A percentile compares a stretch with the other conserved stretches of the same genome.
phyloP scores from a whole-genome alignment of 2,329 filamentous ascomycete genomes.

The Epichloe baconii region DNA sequence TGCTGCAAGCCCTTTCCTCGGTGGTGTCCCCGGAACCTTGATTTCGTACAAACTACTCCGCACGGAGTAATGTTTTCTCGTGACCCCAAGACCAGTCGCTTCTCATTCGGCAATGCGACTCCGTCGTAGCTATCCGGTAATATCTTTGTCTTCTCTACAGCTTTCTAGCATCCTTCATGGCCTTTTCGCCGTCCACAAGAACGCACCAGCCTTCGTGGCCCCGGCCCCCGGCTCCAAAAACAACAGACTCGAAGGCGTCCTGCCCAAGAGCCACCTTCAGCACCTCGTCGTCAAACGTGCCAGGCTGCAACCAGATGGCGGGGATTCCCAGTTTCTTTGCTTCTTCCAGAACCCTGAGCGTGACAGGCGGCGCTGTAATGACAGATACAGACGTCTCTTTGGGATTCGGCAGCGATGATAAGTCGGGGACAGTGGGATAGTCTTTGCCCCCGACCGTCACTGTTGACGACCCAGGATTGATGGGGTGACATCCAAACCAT shows the following conservation, averaged over 20 bases:
- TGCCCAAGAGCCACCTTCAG: conserved; percentile 52
- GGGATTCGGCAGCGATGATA: conserved; percentile 53
- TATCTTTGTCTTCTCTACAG: conserved; percentile 17
- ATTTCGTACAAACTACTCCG: too few relatives aligned
- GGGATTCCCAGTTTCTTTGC: conserved; percentile 61
- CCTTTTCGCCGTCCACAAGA: conserved; percentile 66
- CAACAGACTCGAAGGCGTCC: conserved; percentile 53
- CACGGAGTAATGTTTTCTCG: too few relatives aligned
- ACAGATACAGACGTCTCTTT: conserved; percentile 64
- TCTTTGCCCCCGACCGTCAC: conserved; percentile 48
- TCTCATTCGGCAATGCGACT: too few relatives aligned
- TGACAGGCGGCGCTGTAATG: conserved; percentile 74
- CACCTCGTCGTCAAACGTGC: conserved; percentile 68
- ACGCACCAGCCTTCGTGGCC: conserved; percentile 77
- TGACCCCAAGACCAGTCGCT: too few relatives aligned
- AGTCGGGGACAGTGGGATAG: conserved; percentile 51
- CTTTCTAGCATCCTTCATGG: conserved; percentile 43
- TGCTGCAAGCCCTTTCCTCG: too few relatives aligned
- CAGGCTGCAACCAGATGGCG: conserved; percentile 82
- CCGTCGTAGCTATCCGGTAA: too few relatives aligned
- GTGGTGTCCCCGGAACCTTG: too few relatives aligned
- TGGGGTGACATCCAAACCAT: conserved; percentile 61
- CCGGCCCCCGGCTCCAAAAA: conserved; percentile 50
- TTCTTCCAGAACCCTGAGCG: conserved; percentile 60
- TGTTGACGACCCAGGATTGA: conserved; percentile 60